A percentile compares a stretch with the other conserved stretches of the same genome.
Conservation (phyloP, 2,329 filamentous ascomycete genomes). For the Chaetomium sp. region DNA sequence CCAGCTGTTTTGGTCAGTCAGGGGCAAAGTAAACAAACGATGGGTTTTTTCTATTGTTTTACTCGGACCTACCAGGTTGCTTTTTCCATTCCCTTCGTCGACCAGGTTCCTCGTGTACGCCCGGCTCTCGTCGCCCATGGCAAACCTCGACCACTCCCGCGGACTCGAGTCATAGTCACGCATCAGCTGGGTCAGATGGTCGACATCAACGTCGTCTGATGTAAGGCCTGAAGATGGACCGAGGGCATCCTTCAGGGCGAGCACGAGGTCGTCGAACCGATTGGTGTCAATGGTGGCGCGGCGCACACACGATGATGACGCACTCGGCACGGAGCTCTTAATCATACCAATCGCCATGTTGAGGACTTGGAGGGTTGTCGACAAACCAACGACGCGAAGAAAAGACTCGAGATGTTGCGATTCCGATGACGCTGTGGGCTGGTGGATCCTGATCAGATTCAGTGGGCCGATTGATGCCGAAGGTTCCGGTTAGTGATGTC, state of each 20-base stretch:
- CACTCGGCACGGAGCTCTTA: constrained; percentile 17
- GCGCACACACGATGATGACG: constrained; percentile 26
- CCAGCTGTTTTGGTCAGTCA: constrained; percentile 57
- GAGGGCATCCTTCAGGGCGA: constrained; percentile 71
- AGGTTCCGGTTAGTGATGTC: background rate
- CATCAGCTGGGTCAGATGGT: constrained; percentile 73
- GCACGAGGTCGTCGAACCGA: constrained; percentile 70
- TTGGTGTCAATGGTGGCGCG: constrained; percentile 40
- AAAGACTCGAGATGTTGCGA: background rate
- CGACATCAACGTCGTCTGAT: constrained; percentile 77
- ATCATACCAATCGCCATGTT: constrained; percentile 37
- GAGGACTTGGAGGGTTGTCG: constrained; percentile 11
- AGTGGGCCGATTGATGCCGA: constrained; percentile 19
- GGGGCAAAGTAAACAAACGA: constrained; percentile 30
- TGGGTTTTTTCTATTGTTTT: background rate
- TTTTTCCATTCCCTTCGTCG: constrained; percentile 77
- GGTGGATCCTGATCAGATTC: constrained; percentile 9
- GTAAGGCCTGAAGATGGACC: constrained; percentile 81
- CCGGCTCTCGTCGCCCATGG: constrained; percentile 68
- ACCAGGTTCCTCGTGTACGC: constrained; percentile 88
- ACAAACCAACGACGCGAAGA: background rate
- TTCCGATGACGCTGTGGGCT: constrained; percentile 5
- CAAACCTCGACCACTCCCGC: constrained; percentile 73
- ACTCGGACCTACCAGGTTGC: constrained; percentile 49
- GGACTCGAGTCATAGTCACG: constrained; percentile 68